phyloP scores from a whole-genome alignment of 495 filamentous ascomycete species.

The Parathielavia hyrcaniae region DNA sequence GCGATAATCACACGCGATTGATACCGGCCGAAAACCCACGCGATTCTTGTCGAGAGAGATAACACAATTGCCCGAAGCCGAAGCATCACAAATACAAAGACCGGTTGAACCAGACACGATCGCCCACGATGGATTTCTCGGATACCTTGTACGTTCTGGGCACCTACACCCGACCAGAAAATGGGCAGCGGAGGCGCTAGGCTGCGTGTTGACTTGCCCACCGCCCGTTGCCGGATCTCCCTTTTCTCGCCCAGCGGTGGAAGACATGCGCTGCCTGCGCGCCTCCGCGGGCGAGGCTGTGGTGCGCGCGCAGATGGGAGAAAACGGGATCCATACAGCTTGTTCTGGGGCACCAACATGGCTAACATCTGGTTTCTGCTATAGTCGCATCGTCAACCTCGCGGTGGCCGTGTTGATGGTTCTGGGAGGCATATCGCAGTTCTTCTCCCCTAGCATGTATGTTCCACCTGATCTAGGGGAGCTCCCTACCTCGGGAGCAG shows the following conservation, averaged over 20 bases:
- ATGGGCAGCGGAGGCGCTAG: no score
- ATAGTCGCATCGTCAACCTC: conserved; percentile 89
- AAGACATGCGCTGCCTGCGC: no score
- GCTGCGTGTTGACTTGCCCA: no score
- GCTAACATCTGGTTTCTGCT: conserved; percentile 20
- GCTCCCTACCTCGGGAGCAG: conserved; percentile 11
- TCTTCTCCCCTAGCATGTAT: conserved; percentile 59
- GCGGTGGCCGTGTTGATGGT: conserved; percentile 83
- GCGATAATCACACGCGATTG: no score
- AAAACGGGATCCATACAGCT: not conserved
- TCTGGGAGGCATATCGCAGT: conserved; percentile 82
- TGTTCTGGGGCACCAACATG: not conserved
- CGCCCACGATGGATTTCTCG: conserved; percentile 27
- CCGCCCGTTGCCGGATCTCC: not conserved
- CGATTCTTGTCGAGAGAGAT: not conserved
- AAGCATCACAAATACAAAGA: not conserved
- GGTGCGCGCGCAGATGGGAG: not conserved
- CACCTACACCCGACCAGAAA: not conserved
- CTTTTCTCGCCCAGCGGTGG: not conserved
- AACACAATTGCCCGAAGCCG: not conserved
- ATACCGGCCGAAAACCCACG: no score
- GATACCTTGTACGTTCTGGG: conserved; percentile 26
- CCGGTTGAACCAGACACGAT: not conserved
- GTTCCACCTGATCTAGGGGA: conserved; percentile 22
- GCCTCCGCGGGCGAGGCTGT: not conserved